Percentiles rank a stretch among this genome's conserved stretches.
phyloP scores from a whole-genome alignment of 495 filamentous ascomycete genomes.

The Mytilinidion resinicola region DNA sequence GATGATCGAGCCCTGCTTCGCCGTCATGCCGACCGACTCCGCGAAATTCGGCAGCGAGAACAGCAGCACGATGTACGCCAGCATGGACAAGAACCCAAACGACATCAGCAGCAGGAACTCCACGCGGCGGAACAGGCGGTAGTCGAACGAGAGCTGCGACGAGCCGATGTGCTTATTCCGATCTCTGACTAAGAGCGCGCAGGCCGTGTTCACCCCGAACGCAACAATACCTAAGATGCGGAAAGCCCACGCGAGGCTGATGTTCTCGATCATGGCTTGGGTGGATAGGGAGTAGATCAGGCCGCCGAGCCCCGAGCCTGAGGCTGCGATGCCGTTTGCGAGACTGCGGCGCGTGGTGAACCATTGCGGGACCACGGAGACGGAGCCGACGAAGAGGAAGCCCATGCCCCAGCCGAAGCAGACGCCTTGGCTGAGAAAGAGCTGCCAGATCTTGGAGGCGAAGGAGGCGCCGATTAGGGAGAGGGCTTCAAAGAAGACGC shows the following conservation, averaged over 20 bases:
- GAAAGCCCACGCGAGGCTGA: constrained; percentile 60
- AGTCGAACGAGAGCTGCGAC: constrained; percentile 57
- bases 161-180: constrained; percentile 63
- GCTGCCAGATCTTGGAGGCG: constrained; percentile 43
- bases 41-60: constrained; percentile 71
- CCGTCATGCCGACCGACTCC: constrained; percentile 53
- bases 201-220: constrained; percentile 53
- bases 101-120: constrained; percentile 59
- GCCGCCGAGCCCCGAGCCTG: constrained; percentile 71
- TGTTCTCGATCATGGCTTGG: constrained; percentile 53
- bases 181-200: constrained; percentile 55
- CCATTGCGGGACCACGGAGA: constrained; percentile 72
- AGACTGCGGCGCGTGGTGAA: constrained; percentile 63
- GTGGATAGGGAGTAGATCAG: constrained; percentile 50
- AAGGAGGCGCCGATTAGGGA: constrained; percentile 46
- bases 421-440: constrained; percentile 68
- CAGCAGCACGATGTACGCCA: constrained; percentile 66
- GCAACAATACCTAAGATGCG: constrained; percentile 58
- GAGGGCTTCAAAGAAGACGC: constrained; percentile 38
- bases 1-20: constrained; percentile 62
- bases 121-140: constrained; percentile 51
- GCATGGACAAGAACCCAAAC: constrained; percentile 65
- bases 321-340: constrained; percentile 65
- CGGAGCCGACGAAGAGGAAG: constrained; percentile 66
- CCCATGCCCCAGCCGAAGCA: constrained; percentile 72